Evolutionary conservation across 2,329 filamentous ascomycete species (phyloP), one percentile per base, ranked within the genome.

Genomic region (Fusarium robinianum): DNA sequence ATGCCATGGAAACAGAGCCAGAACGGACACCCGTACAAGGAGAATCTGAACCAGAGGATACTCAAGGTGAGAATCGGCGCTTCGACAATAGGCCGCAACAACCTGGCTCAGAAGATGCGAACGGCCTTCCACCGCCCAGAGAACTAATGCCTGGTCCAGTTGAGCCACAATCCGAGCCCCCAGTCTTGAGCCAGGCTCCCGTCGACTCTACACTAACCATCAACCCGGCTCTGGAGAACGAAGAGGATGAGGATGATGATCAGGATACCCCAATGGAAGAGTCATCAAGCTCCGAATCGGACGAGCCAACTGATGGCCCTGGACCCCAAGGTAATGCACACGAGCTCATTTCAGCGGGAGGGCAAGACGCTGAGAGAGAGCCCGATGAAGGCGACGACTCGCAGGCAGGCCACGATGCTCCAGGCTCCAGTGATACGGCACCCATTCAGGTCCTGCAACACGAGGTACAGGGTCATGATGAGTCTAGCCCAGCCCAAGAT

Each of bases 1-100:
- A 72, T 19, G 56, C 46, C 9, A 25, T 44, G 19, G 50, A 55
- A 19, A 26, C 31, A 21, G 57, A 60, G 10, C 11, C 47, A 15
- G 46, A 46, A 27, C 19, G 30, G 38, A 5, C 33, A 41, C 21
- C 29, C 31, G 26, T 24, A 7, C 45, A 57, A 12, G 44, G 45
- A 18, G 39, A 29, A 19, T 50, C 50, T 32, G 51, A 54, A 27
- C 48, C 55, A 1, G 56, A 59, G 11, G 32, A 11, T 10, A 21
- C 22, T 26, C 19, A 49, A 43, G 43, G 53, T 56, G 42, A 53
- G 51, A 31, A 17, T n/a, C 29, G 29, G 21, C 30, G 32, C 45
- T 29, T 31, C 19, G 17, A 34, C 23, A 8, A 30, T 26, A 26
- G 6, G 21, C 23, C 34, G 27, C 21, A 11, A 31, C 23, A 17